Evolutionary conservation across 1,284 basidiomycete genomes (phyloP), one percentile per base, ranked within the genome.

Genomic region (Ceratobasidium sp.): DNA sequence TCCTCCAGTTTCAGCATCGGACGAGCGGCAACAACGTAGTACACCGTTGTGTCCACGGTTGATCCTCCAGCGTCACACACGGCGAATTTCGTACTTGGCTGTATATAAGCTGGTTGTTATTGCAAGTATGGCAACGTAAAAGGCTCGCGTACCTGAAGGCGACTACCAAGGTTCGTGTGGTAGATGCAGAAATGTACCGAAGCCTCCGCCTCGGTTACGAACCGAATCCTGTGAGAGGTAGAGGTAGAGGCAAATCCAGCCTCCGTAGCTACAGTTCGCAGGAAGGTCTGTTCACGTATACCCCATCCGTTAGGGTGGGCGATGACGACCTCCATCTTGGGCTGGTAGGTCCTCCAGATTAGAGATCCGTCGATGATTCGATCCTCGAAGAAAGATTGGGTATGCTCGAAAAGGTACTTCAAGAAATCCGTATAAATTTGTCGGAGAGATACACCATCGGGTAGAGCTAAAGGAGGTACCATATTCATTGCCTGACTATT

Each of bases 51-150:
- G 50, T 80, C 80, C 4, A 78, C 74, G 6, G 80, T 80, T 23
- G 77, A 78, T 3, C 80, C 80, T 46, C 80, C 80, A 12, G 79
- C 79, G 69, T 80, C 80, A 20, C 71, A 77, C 10, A 80, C 79
- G 20, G 60, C 54, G 38, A 80, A 79, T n/a, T 70, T 62, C 2
- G 48, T 48, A 30, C 74, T 77, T 16, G 27, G 7, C 54, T 69
- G 30, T 41, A 48, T 27, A 33, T 41, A 35, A 23, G 2, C 3
- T 74, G 16, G 12, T 78, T 50, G 5, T 65, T 73, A 27, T 79
- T 10, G 10, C 59, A 57, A 20, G 78, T 41, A 30, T 46, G 38
- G n/a, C 60, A 79, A 65, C 78, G 79, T 23, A 80, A 77, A 16
- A 73, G 66, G 4, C 67, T 77, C 14, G 12, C 55, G 20, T 18